Evolutionary conservation across 2,329 filamentous ascomycete species (phyloP).

Genomic region (Venturia asperata): DNA sequence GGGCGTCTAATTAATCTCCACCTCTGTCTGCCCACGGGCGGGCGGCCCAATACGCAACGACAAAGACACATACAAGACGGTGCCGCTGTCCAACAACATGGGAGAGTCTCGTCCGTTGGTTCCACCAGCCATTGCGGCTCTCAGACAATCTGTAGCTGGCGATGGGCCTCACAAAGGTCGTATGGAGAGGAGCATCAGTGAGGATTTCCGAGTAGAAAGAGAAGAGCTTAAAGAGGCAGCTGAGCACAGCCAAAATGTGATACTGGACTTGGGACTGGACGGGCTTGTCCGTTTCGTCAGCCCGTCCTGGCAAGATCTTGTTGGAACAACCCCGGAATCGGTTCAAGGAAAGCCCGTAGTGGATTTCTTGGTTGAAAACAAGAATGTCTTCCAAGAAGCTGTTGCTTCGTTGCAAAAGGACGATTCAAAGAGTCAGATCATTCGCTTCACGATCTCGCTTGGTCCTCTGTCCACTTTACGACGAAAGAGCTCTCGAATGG

Average conservation of each 20-base stretch:
- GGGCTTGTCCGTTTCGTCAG: conserved; percentile 93
- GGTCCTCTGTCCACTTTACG: conserved; percentile 62
- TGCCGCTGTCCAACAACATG: background rate
- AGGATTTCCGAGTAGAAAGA: conserved; percentile 86
- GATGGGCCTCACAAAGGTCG: conserved; percentile 20
- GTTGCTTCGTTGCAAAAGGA: conserved; percentile 87
- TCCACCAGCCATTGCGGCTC: conserved; percentile 18
- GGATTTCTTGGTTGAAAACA: conserved; percentile 68
- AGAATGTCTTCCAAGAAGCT: conserved; percentile 70
- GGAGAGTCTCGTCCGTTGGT: conserved; percentile 4
- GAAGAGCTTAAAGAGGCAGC: conserved; percentile 92
- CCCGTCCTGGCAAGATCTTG: conserved; percentile 88
- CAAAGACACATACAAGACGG: background rate
- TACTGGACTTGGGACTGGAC: conserved; percentile 87
- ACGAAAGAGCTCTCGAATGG: conserved; percentile 22
- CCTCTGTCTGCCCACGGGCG: conserved; percentile 13
- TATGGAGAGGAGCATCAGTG: conserved; percentile 63
- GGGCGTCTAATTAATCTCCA: conserved; percentile 1
- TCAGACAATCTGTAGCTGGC: conserved; percentile 17
- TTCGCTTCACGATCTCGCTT: conserved; percentile 68
- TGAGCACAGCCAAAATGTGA: conserved; percentile 92
- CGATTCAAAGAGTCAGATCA: conserved; percentile 84
- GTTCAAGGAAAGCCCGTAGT: conserved; percentile 72
- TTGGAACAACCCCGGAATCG: conserved; percentile 67
- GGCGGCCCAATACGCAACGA: background rate